phyloP scores from a whole-genome alignment of 768 basidiomycete genomes.

The Phylloporus sp. region DNA sequence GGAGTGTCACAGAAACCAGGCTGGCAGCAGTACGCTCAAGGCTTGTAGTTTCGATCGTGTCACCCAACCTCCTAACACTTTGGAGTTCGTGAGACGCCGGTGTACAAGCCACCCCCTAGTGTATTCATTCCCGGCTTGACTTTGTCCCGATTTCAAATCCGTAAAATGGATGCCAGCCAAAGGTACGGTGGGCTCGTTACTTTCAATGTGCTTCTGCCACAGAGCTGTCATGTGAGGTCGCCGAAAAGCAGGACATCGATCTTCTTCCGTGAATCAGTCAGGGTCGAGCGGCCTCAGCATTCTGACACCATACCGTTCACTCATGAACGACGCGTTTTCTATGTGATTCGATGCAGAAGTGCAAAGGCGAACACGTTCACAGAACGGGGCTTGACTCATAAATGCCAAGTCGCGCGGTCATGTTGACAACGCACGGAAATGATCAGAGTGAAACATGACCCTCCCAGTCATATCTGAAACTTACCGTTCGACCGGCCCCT shows the following conservation, averaged over 20 bases:
- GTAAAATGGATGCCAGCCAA: too few relatives aligned
- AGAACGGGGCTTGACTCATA: neutral
- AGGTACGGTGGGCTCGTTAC: too few relatives aligned
- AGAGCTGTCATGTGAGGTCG: conserved; percentile 10
- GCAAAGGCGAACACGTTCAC: neutral
- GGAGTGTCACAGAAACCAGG: too few relatives aligned
- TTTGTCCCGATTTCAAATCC: neutral
- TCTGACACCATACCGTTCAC: neutral
- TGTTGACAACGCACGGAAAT: neutral
- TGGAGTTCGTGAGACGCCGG: too few relatives aligned
- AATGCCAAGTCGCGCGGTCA: neutral
- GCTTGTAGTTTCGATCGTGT: too few relatives aligned
- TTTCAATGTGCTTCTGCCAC: conserved; percentile 13
- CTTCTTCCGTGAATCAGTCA: conserved; percentile 6
- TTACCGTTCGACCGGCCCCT: conserved; percentile 4
- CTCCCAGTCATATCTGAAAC: neutral
- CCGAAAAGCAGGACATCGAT: neutral
- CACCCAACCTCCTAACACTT: too few relatives aligned
- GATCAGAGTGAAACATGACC: conserved; percentile 3
- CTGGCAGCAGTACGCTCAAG: too few relatives aligned
- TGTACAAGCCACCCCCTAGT: neutral
- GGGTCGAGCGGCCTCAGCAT: conserved; percentile 11
- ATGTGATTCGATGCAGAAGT: conserved; percentile 1
- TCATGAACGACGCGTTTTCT: conserved; percentile 7
- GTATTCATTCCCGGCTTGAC: neutral